A percentile compares a stretch with the other conserved stretches of the same genome.
Conservation (phyloP, 192 early-diverging fungal species). For the Chytriomyces sp. region DNA sequence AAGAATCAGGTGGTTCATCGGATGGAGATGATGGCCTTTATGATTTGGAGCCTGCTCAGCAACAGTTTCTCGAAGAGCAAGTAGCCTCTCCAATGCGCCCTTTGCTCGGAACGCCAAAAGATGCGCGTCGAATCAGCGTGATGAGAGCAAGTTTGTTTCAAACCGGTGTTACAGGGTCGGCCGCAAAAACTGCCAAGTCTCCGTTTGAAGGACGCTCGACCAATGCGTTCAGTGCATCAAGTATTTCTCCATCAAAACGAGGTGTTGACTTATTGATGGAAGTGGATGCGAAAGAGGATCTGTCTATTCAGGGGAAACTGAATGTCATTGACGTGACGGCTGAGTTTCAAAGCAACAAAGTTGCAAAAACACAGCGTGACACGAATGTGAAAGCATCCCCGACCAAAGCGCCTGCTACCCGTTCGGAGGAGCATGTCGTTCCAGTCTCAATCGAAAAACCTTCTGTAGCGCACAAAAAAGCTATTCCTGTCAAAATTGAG, state of each 20-base stretch:
- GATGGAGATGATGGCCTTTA: too few species aligned
- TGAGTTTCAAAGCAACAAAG: constrained; percentile 31
- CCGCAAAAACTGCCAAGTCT: constrained; percentile 9
- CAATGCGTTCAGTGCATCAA: constrained; percentile 44
- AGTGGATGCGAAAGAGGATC: not conserved
- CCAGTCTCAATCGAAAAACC: constrained; percentile 10
- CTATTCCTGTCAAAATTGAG: too few species aligned
- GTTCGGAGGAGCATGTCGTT: constrained; percentile 22
- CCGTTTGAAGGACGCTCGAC: constrained; percentile 30
- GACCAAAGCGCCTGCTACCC: not conserved
- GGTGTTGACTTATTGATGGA: constrained; percentile 29
- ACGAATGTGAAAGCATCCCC: not conserved
- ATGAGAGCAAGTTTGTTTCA: constrained; percentile 20
- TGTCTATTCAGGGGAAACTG: not conserved
- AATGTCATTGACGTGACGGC: not conserved
- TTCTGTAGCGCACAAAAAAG: too few species aligned
- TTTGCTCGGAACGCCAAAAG: not conserved
- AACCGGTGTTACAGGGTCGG: not conserved
- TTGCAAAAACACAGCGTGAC: too few species aligned
- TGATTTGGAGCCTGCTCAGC: too few species aligned
- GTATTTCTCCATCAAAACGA: constrained; percentile 12
- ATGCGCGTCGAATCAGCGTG: constrained; percentile 6
- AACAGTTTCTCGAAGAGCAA: too few species aligned
- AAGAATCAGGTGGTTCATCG: not conserved
- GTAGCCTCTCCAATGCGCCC: not conserved